Percentiles rank a stretch among this genome's conserved stretches.
These are phyloP conservation scores for Rhodomyrtus tomentosa DNA, from an alignment of 345 rosid species.

Conservation along the genomic window DNA sequence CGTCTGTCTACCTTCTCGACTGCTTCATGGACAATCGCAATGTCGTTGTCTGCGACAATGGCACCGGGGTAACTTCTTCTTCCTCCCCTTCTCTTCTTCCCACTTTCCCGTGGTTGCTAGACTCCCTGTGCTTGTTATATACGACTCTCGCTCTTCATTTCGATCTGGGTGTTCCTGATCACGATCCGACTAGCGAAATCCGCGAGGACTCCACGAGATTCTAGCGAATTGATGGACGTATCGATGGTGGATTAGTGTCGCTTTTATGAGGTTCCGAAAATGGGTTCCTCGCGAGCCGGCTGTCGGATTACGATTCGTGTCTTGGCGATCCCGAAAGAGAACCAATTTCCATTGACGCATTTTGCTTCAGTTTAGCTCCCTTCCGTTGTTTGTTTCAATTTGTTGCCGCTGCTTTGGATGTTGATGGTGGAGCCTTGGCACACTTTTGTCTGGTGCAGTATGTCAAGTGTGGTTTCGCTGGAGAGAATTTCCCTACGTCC, in stretches of 20 bases:
- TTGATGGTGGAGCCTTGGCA: neutral
- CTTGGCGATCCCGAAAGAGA: neutral
- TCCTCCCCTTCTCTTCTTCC: neutral
- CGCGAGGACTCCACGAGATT: neutral
- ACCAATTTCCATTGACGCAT: neutral
- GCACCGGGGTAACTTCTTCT: constrained; percentile 67
- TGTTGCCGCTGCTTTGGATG: neutral
- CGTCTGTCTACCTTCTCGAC: neutral
- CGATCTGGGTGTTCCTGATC: neutral
- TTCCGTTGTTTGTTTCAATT: neutral
- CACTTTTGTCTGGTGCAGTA: constrained; percentile 39
- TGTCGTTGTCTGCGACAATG: constrained; percentile 93
- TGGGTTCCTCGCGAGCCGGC: neutral
- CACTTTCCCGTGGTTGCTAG: neutral
- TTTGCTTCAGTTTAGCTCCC: neutral
- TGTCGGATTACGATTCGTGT: neutral
- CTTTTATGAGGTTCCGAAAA: neutral
- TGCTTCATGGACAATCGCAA: constrained; percentile 56
- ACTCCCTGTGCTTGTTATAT: neutral
- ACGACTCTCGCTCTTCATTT: neutral
- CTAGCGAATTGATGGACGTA: neutral
- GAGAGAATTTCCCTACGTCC: constrained; percentile 94
- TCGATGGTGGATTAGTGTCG: neutral
- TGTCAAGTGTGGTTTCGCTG: constrained; percentile 97
- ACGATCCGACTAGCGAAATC: neutral